A percentile compares a stretch with the other conserved stretches of the same genome.
Conservation (phyloP, 176 grass and related monocot genomes). For the Urochloa ruziziensis region DNA sequence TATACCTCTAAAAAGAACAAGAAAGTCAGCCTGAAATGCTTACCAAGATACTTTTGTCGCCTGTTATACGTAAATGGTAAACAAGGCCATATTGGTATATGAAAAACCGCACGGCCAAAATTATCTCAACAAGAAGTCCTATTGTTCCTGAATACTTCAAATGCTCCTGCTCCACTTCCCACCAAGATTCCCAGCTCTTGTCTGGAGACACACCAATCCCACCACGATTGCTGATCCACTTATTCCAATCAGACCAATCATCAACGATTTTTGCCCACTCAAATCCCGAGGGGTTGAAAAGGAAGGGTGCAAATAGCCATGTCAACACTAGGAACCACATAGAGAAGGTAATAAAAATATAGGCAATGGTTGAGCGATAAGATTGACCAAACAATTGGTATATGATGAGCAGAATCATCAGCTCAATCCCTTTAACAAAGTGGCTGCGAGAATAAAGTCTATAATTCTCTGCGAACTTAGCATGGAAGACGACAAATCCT, state of each 20-base stretch:
- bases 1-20: conserved; percentile 20
- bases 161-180: conserved; percentile 89
- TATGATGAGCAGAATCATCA: conserved; percentile 81
- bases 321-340: conserved; percentile 92
- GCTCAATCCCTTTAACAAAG: conserved; percentile 89
- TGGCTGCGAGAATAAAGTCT: conserved; percentile 96
- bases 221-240: conserved; percentile 89
- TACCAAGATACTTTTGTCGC: conserved; percentile 75
- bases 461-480: conserved; percentile 96
- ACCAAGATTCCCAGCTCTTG: conserved; percentile 99
- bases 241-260: conserved; percentile 95
- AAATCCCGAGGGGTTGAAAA: conserved; percentile 95
- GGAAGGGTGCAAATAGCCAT: conserved; percentile 90
- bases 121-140: conserved; percentile 69
- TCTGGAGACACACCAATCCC: conserved; percentile 84
- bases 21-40: conserved; percentile 20
- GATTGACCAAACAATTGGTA: conserved; percentile 83
- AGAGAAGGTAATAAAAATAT: conserved; percentile 70
- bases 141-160: conserved; percentile 67
- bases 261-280: conserved; percentile 96
- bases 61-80: conserved; percentile 73
- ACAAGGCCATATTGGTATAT: conserved; percentile 95
- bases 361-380: conserved; percentile 63
- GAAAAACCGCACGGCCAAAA: conserved; percentile 81
- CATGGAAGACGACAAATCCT: conserved; percentile 94